A percentile compares a stretch with the other conserved stretches of the same genome.
phyloP scores from a whole-genome alignment of 179 eudicot genomes.

The Actinidia chinensis region DNA sequence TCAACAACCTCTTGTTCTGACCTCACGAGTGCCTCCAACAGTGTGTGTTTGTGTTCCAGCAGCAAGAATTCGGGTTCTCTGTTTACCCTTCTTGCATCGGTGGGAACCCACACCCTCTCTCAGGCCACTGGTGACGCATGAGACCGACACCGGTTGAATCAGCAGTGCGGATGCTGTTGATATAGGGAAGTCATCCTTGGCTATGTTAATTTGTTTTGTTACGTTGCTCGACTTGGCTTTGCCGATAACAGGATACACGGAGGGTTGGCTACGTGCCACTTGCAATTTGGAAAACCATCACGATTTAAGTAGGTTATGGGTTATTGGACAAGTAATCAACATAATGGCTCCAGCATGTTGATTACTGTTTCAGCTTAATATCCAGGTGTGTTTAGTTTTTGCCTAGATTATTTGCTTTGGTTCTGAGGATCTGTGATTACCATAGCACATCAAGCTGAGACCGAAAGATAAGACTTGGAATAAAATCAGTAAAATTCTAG shows the following conservation, averaged over 20 bases:
- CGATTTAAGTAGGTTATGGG: slow-evolving; percentile 3
- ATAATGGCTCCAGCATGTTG: neutral
- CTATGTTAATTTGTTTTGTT: slow-evolving; percentile 25
- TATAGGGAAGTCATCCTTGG: slow-evolving; percentile 54
- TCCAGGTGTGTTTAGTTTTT: neutral
- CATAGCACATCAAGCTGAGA: neutral
- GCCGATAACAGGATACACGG: neutral
- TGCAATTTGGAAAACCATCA: neutral
- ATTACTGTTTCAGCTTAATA: neutral
- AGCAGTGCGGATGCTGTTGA: slow-evolving; percentile 21
- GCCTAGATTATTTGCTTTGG: neutral
- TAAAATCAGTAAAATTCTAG: neutral
- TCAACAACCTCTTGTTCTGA: slow-evolving; percentile 45
- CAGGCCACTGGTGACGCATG: slow-evolving; percentile 24
- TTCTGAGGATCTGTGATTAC: neutral
- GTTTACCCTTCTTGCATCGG: slow-evolving; percentile 37
- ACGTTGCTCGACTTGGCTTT: neutral
- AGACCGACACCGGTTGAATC: neutral
- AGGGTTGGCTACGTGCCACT: neutral
- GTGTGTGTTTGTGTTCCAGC: slow-evolving; percentile 34
- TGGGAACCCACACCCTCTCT: slow-evolving; percentile 22
- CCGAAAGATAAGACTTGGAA: neutral
- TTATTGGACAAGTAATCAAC: neutral
- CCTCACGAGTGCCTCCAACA: slow-evolving; percentile 39
- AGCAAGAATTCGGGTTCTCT: slow-evolving; percentile 45